phyloP scores from a whole-genome alignment of 1,139 yeast genomes.

The Saccharomyces hybrid region DNA sequence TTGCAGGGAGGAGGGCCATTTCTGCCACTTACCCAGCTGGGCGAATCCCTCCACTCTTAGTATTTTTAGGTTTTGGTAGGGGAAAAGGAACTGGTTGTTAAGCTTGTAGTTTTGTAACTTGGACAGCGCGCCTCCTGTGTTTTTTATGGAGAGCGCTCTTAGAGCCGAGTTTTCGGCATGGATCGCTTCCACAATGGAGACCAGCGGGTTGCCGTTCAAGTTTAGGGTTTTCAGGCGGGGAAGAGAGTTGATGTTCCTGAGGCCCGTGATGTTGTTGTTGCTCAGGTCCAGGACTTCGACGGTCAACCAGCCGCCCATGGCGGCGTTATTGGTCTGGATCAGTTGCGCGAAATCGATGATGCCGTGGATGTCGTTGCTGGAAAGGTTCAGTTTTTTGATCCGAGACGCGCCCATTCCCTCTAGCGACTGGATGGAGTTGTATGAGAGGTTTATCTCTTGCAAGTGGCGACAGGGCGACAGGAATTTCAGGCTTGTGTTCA shows the following conservation, averaged over 20 bases:
- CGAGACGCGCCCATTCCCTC: constrained; percentile 13
- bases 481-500: constrained; percentile 15
- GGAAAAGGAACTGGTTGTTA: not conserved
- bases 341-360: constrained; percentile 15
- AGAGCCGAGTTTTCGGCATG: not conserved
- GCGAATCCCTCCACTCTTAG: constrained; percentile 5
- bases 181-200: not conserved
- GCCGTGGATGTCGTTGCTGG: constrained; percentile 22
- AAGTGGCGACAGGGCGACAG: constrained; percentile 17
- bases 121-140: not conserved
- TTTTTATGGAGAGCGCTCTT: not conserved
- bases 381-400: constrained; percentile 15
- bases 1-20: constrained; percentile 3
- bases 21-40: not conserved
- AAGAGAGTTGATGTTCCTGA: constrained; percentile 16
- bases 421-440: constrained; percentile 19
- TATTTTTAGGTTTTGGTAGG: constrained; percentile 2
- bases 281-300: constrained; percentile 22
- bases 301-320: constrained; percentile 17
- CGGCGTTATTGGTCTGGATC: constrained; percentile 1
- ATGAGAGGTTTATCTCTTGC: constrained; percentile 19
- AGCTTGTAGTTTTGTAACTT: not conserved
- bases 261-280: constrained; percentile 17
- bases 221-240: constrained; percentile 14
- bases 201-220: constrained; percentile 23